Base-by-base conservation (phyloP, 2,329 filamentous ascomycete genomes). In the Daldinia eschscholtzii region DNA sequence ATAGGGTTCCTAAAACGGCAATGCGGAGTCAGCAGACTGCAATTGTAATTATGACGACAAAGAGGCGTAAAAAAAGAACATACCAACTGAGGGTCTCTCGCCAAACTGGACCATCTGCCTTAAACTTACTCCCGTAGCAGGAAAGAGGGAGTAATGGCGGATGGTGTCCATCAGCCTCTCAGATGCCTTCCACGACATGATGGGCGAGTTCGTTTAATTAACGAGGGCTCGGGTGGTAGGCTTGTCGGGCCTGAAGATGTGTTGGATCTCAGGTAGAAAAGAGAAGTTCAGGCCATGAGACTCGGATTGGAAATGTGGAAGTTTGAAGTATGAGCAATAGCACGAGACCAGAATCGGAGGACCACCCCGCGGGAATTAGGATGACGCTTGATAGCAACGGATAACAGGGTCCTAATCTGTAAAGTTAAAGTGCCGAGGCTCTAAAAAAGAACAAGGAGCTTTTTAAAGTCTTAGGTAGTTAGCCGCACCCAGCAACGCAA, bases 71-170 rank as follows among this genome's bases (percentile, higher is more conserved):
- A 62, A 35, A 35, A 33, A 30, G n/a, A 48, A 81, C 87, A 77
- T 85, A 96, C 93, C 93, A 76, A 91, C 93, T 15, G 94, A 98
- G 60, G 95, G 94, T 80, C 90, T 93, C 84, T 97, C 94, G 79
- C 95, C 95, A 81, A 98, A 98, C 81, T 98, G 95, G 66, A 98
- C 95, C 96, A 99, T 99, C 87, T 99, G 96, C 80, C 96, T 89
- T 82, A 99, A 87, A 80, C 94, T 98, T 76, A 97, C 93, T 77
- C 96, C 96, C 13, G 96, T 99, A 69, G 96, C 96, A 73, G 96
- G 96, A 82, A 98, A 99, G 82, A 90, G 93, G 81, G 94, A 93
- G 88, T 98, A 98, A 84, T 98, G 94, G 82, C 92, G 90, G 91
- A 98, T 98, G 85, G 92, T 97, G 76, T 96, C 92, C 93, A 97